Base-by-base conservation (phyloP, 2,329 filamentous ascomycete species). In the Paramyrothecium sp. region DNA sequence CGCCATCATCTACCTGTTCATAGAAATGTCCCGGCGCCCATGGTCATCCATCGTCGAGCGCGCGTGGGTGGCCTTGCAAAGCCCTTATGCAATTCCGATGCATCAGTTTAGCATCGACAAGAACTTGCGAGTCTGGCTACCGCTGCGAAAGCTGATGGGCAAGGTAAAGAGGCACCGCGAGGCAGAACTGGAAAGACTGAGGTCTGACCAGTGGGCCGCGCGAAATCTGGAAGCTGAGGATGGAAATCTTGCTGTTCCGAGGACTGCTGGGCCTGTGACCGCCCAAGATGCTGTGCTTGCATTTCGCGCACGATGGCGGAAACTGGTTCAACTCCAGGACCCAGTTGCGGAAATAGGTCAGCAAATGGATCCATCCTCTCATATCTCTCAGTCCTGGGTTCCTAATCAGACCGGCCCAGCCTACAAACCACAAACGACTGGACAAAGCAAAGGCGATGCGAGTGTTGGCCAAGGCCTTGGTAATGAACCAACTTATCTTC, bases 1-100 rank as follows among this genome's bases (percentile, higher is more conserved):
- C 60, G 81, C 83, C 4, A 77, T 85, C 3, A 81, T 82, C 0
- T 86, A 82, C 61, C 72, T 85, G 1, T 63, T 86, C 26, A 74
- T 85, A 13, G 81, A 85, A 62, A 69, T 79, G 1, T 77, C 75
- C 16, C 76, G 75, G 3, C 71, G 77, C 0, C 71, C 74, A 2
- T 81, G 78, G 77, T 77, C 77, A 12, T 71, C 78, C 1, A 70
- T 74, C 3, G 63, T 77, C 1, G 81, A 83, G 60, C 69, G 79
- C 2, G 78, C 75, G 1, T 83, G 81, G 80, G 61, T 72, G 1
- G 76, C 76, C 0, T 68, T 83, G 5, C 76, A 81, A n/a, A 76
- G 75, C 49, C 58, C 58, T 13, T 79, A 75, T 72, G 61, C 80
- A 23, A 78, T 67, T 3, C 65, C 65, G 1, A 56, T 60, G 1